A percentile compares a stretch with the other conserved stretches of the same genome.
Conservation (phyloP, 257 asterid species). For the Nicotiana benthamiana region DNA sequence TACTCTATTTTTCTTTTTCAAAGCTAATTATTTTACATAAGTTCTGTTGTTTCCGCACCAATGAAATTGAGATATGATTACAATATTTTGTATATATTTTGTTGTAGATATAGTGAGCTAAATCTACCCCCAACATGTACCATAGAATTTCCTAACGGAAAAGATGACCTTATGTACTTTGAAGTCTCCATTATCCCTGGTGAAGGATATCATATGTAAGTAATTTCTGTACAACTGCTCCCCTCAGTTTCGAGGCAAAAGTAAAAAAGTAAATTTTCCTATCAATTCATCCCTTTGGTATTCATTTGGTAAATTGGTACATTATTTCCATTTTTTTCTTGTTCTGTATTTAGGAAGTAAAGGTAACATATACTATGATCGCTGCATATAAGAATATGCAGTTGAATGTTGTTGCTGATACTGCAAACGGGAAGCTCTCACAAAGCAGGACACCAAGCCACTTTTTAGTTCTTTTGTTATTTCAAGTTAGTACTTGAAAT, state of each 20-base stretch:
- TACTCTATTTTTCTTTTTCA: not conserved
- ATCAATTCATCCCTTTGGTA: not conserved
- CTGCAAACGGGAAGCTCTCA: too few relatives aligned
- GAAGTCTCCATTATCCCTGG: slow-evolving; percentile 84
- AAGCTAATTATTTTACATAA: not conserved
- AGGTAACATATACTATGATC: slow-evolving; percentile 65
- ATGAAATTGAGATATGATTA: not conserved
- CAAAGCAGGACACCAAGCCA: too few relatives aligned
- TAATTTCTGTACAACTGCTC: not conserved
- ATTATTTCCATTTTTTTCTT: too few relatives aligned
- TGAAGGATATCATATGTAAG: slow-evolving; percentile 77
- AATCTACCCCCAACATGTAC: slow-evolving; percentile 75
- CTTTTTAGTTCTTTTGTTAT: too few relatives aligned
- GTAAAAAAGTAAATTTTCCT: not conserved
- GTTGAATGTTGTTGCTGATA: too few relatives aligned
- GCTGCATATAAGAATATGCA: slow-evolving; percentile 40
- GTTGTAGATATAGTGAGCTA: slow-evolving; percentile 70
- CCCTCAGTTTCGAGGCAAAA: too few relatives aligned
- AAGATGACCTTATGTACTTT: slow-evolving; percentile 88
- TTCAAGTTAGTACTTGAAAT: too few relatives aligned
- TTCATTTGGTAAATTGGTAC: too few relatives aligned
- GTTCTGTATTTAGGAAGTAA: slow-evolving; percentile 44
- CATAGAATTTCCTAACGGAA: slow-evolving; percentile 80
- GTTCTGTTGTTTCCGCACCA: not conserved
- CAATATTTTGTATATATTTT: not conserved